These are phyloP conservation scores for Yamadazyma paraphyllophila DNA, from an alignment of 805 yeast genomes.

Conservation along the genomic window DNA sequence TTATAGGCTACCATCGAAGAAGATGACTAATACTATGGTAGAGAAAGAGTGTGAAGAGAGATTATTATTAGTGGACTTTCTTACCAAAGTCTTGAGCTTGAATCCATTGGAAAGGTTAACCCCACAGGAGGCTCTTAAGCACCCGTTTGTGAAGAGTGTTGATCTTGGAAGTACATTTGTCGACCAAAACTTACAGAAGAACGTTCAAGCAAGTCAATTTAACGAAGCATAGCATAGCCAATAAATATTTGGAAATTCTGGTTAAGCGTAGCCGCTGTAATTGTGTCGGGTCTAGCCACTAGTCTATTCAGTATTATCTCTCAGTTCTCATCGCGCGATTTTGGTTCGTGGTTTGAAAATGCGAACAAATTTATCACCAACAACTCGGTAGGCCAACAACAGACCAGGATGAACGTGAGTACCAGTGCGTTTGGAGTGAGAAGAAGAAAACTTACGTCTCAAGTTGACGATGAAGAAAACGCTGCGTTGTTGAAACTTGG, in stretches of 20 bases:
- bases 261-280: too few species aligned
- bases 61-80: conserved; percentile 68
- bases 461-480: conserved; percentile 85
- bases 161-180: not conserved
- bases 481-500: conserved; percentile 86
- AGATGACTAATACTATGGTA: conserved; percentile 50
- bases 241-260: not conserved
- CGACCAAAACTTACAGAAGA: not conserved
- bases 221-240: conserved; percentile 2
- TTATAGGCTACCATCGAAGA: conserved; percentile 64
- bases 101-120: conserved; percentile 96
- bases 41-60: conserved; percentile 78
- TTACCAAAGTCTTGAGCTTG: conserved; percentile 71
- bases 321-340: too few species aligned
- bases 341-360: too few species aligned
- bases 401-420: conserved; percentile 68
- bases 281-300: too few species aligned
- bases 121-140: conserved; percentile 90
- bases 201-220: too few species aligned
- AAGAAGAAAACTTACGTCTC: conserved; percentile 61
- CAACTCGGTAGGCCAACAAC: conserved; percentile 2
- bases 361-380: not conserved
- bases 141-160: conserved; percentile 69
- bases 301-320: too few species aligned
- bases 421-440: conserved; percentile 85